Percentiles rank a stretch among this genome's conserved stretches.
These are phyloP conservation scores for Phalaenopsis aphrodite DNA, from an alignment of 106 monocot genomes.

Conservation along the genomic window DNA sequence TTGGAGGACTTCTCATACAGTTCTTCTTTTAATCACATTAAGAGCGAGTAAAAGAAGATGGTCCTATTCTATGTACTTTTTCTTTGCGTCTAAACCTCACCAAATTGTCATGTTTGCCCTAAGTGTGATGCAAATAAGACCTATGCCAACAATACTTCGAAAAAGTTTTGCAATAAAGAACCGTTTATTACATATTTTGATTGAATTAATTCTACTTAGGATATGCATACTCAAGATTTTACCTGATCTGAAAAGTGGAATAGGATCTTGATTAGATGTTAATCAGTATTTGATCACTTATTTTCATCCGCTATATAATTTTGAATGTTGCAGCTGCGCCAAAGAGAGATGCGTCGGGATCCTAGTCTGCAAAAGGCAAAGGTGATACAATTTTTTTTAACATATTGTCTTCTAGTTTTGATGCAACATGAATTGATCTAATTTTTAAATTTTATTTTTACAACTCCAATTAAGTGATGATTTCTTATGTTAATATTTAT, in stretches of 20 bases:
- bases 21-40: background rate
- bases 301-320: conserved; percentile 10
- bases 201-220: background rate
- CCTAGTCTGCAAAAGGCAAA: conserved; percentile 35
- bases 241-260: too few species aligned
- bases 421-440: background rate
- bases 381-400: conserved; percentile 26
- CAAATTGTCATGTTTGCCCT: background rate
- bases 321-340: conserved; percentile 41
- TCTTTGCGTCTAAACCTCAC: background rate
- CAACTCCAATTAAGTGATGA: background rate
- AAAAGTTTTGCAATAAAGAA: background rate
- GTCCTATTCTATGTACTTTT: background rate
- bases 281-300: background rate
- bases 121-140: background rate
- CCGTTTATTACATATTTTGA: background rate
- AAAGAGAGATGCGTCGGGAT: conserved; percentile 48
- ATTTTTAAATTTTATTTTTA: background rate
- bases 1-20: too few species aligned
- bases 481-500: conserved; percentile 1
- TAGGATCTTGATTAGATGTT: background rate
- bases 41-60: background rate
- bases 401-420: background rate
- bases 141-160: background rate
- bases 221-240: background rate